Evolutionary conservation across 257 asterid genomes (phyloP), one percentile per base, ranked within the genome.

Genomic region (Jacaranda mimosifolia): DNA sequence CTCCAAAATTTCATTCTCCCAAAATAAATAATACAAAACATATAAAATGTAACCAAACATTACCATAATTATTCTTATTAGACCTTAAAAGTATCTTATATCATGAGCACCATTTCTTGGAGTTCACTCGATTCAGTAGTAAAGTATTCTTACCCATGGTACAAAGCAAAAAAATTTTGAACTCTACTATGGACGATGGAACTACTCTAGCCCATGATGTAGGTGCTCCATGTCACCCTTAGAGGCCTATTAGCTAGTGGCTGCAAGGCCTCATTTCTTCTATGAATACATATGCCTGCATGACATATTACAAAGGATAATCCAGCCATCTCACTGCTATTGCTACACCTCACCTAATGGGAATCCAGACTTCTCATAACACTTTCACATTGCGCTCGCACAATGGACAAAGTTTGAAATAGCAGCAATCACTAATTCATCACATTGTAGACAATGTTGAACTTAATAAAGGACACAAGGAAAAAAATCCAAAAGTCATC

Each of bases 121-220:
- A 35, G 66, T 60, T 21, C 7, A 4, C 68, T 38, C 55, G 10
- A 14, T 60, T 60, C 32, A 60, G 12, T 13, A 60, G 3, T 60
- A 38, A 58, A 58, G 67, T 35, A 60, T 60, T 35, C 15, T 60
- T 35, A 35, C 17, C 42, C 43, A 60, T 10, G n/a, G 9, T 21
- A 55, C 9, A n/a, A 55, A 53, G 32, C 26, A 17, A 17, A 36
- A 36, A 38, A 1, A 0, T 5, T 40, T 60, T 35, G 45, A 13
- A 12, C 48, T 63, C 68, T 12, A 63, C 4, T 60, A 9, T 60
- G 18, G 32, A n/a, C 43, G 9, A 43, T 9, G 53, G 43, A 7
- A 65, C 55, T 42, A 45, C 40, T 66, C 55, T 19, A 43, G n/a
- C 39, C 72, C 72, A 66, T 45, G 17, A 42, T 19, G 56, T 13